A percentile compares a stretch with the other conserved stretches of the same genome.
Evolutionary conservation across 2,329 filamentous ascomycete species (phyloP).

Genomic region (Drechslerella stenobrocha): DNA sequence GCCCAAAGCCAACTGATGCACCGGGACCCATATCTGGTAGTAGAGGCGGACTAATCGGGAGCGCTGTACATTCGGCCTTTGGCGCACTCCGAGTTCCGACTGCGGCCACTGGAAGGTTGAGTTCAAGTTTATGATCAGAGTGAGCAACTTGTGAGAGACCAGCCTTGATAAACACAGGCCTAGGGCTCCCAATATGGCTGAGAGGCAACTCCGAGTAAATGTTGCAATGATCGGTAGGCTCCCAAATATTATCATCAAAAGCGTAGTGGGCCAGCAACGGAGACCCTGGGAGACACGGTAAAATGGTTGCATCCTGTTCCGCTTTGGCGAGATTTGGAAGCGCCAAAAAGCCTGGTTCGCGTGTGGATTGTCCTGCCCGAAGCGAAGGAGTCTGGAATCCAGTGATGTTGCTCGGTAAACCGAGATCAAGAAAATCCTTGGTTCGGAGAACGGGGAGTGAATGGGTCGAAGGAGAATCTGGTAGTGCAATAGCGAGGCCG

Average conservation of each 20-base stretch:
- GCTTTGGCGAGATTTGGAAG: background rate
- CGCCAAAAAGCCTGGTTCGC: background rate
- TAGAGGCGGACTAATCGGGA: slow-evolving; percentile 23
- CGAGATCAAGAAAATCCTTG: too few species aligned
- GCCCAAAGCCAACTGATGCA: background rate
- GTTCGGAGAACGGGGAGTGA: too few species aligned
- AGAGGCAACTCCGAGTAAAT: slow-evolving; percentile 1
- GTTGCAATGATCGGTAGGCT: background rate
- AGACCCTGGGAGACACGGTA: slow-evolving; percentile 18
- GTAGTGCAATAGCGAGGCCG: too few species aligned
- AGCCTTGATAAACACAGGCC: too few species aligned
- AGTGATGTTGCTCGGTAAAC: too few species aligned
- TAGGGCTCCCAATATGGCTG: slow-evolving; percentile 16
- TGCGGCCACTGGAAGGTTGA: too few species aligned
- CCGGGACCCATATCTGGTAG: background rate
- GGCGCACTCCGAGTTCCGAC: too few species aligned
- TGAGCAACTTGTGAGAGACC: too few species aligned
- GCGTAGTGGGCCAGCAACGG: slow-evolving; percentile 2
- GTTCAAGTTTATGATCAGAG: too few species aligned
- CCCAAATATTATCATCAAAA: background rate
- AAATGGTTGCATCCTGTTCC: background rate
- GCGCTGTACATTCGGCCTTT: too few species aligned
- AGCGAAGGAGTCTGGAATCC: too few species aligned
- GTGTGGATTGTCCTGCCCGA: background rate
- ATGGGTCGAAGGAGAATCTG: too few species aligned